Percentiles rank a stretch among this genome's conserved stretches.
phyloP scores from a whole-genome alignment of 2,329 filamentous ascomycete species.

The Colletotrichum sp. region DNA sequence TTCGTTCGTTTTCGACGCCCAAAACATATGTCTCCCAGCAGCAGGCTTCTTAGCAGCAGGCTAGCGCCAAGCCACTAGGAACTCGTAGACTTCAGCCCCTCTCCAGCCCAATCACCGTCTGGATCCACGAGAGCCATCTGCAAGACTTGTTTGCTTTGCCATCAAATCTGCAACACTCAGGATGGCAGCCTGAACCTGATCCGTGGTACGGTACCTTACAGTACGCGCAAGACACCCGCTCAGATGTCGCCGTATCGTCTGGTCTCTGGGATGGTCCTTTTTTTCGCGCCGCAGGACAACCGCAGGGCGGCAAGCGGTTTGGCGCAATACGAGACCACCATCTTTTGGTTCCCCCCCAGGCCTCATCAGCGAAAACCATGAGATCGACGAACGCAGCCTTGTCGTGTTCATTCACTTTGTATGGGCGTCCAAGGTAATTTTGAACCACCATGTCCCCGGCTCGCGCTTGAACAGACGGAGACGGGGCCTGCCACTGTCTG shows the following conservation, averaged over 20 bases:
- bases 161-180: constrained; percentile 9
- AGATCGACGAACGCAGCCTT: constrained; percentile 12
- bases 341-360: not conserved
- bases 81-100: not conserved
- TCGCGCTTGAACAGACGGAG: not conserved
- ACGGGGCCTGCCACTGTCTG: not conserved
- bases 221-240: not conserved
- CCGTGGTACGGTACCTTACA: not conserved
- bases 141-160: not conserved
- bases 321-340: not conserved
- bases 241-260: not conserved
- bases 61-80: constrained; percentile 15
- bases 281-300: not conserved
- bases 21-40: not conserved
- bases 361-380: not conserved
- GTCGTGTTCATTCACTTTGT: not conserved
- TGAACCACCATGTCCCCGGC: not conserved
- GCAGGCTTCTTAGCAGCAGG: not conserved
- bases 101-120: not conserved
- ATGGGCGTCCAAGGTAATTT: not conserved
- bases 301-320: not conserved
- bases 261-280: not conserved
- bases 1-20: not conserved
- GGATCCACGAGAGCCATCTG: not conserved
- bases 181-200: not conserved